Base-by-base conservation (phyloP, 2,329 filamentous ascomycete genomes). In the Apiospora arundinis region DNA sequence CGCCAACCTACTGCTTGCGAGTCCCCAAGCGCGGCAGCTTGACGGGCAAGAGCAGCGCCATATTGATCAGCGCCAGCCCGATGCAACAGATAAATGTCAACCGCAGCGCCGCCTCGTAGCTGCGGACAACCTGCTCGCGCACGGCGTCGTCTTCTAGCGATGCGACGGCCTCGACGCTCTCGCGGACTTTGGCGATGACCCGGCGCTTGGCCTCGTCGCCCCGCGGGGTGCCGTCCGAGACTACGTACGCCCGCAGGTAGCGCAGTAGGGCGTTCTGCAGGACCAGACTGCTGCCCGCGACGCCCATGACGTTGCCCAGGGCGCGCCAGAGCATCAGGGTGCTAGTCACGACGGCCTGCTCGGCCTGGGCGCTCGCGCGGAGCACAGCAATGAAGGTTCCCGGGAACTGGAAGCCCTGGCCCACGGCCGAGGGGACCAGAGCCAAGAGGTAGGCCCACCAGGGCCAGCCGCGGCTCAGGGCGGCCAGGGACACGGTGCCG, bases 301-400 rank as follows among this genome's bases (percentile, higher is more conserved):
- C 88, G n/a, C 93, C 93, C 77, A 95, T 85, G 0, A 95, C 92
- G 70, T 87, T 88, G 8, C 93, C 93, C 6, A 95, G 81, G 71
- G 89, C 90, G 70, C 93, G 87, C 89, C 92, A 94, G 23, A 95
- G 82, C 23, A 92, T 87, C 72, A 95, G 83, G 0, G 92, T 94
- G 69, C 88, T 90, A 1, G 92, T 93, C 16, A 91, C 90, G 52
- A 92, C 90, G 18, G 91, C 91, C 79, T 92, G 91, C 67, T 92
- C 89, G 6, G 83, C 78, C 76, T 92, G 89, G 6, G 85, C 80
- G 60, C 87, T 89, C 1, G 87, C 86, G 1, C 88, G 88, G 28
- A 93, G 86, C 1, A 92, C 82, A 18, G 88, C 86, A 78, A 93
- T 88, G 81, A 92, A 90, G 11, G 90, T 85, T 0, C 88, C 86